phyloP scores from a whole-genome alignment of 352 stramenopile genomes.

The Phytophthora colocasiae region DNA sequence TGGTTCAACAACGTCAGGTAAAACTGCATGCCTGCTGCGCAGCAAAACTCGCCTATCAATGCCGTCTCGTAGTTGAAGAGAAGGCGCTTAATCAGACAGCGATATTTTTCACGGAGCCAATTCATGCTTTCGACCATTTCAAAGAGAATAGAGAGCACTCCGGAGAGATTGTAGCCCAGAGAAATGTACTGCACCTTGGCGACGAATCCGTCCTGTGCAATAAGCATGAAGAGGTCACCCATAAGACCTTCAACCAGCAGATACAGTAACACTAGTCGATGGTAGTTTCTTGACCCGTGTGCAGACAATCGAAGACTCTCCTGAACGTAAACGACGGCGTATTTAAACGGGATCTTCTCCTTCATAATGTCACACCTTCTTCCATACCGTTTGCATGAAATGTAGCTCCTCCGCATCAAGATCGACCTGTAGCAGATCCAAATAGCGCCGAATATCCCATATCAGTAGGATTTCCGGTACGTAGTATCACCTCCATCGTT shows the following conservation, averaged over 20 bases:
- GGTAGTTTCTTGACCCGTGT: conserved; percentile 23
- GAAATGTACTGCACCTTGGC: conserved; percentile 32
- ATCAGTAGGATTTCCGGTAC: conserved; percentile 21
- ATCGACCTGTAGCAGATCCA: conserved; percentile 19
- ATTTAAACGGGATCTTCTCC: conserved; percentile 9
- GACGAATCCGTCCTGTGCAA: conserved; percentile 22
- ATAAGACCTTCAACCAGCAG: conserved; percentile 32
- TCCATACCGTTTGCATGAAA: conserved; percentile 15
- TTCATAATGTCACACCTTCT: conserved; percentile 13
- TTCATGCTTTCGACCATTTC: conserved; percentile 26
- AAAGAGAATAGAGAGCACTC: conserved; percentile 28
- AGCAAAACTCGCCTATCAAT: conserved; percentile 20
- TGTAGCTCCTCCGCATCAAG: conserved; percentile 15
- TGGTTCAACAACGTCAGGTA: conserved; percentile 27
- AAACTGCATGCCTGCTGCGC: conserved; percentile 18
- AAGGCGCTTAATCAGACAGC: conserved; percentile 12
- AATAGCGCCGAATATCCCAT: conserved; percentile 16
- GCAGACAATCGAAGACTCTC: conserved; percentile 21
- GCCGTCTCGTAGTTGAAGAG: conserved; percentile 35
- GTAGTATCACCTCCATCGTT: neutral
- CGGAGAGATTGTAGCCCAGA: conserved; percentile 23
- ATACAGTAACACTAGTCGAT: conserved; percentile 25
- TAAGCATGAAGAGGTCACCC: conserved; percentile 30
- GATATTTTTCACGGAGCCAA: neutral
- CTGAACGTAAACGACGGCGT: conserved; percentile 22